Conservation (phyloP, 805 yeast genomes). For the Sporopachydermia quercuum region DNA sequence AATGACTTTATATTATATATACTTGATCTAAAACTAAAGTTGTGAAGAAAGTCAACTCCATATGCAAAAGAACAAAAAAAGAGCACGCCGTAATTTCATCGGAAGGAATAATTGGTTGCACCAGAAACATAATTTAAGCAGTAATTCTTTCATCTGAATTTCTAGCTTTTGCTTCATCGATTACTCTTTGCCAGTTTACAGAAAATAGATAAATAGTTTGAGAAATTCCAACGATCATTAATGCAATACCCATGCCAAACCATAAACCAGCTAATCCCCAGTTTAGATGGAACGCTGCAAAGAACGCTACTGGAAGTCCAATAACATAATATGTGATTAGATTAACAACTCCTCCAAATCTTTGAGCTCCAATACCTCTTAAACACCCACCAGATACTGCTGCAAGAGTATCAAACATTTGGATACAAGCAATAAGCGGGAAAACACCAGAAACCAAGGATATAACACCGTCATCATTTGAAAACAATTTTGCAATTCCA, state of each 20-base stretch:
- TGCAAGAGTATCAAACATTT: constrained; percentile 55
- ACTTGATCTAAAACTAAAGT: no score
- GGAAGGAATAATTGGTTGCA: no score
- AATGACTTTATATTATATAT: no score
- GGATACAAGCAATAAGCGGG: constrained; percentile 52
- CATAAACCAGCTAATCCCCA: constrained; percentile 50
- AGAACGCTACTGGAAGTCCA: constrained; percentile 53
- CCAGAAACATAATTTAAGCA: not conserved
- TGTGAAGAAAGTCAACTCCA: no score
- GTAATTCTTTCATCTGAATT: constrained; percentile 13
- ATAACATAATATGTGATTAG: constrained; percentile 55
- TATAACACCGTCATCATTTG: constrained; percentile 45
- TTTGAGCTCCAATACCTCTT: constrained; percentile 66
- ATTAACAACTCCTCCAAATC: constrained; percentile 56
- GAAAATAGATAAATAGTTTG: constrained; percentile 32
- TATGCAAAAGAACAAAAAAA: no score
- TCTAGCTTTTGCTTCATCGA: constrained; percentile 18
- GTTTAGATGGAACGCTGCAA: constrained; percentile 35
- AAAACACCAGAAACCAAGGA: constrained; percentile 35
- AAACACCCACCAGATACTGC: constrained; percentile 60
- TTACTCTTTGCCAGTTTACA: constrained; percentile 39
- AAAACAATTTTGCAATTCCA: constrained; percentile 42
- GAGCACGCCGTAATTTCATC: no score
- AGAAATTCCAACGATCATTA: constrained; percentile 33
- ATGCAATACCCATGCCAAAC: constrained; percentile 59